A percentile compares a stretch with the other conserved stretches of the same genome.
These are phyloP conservation scores for Alternaria gaisen DNA, from an alignment of 2,329 filamentous ascomycete species.

Conservation along the genomic window DNA sequence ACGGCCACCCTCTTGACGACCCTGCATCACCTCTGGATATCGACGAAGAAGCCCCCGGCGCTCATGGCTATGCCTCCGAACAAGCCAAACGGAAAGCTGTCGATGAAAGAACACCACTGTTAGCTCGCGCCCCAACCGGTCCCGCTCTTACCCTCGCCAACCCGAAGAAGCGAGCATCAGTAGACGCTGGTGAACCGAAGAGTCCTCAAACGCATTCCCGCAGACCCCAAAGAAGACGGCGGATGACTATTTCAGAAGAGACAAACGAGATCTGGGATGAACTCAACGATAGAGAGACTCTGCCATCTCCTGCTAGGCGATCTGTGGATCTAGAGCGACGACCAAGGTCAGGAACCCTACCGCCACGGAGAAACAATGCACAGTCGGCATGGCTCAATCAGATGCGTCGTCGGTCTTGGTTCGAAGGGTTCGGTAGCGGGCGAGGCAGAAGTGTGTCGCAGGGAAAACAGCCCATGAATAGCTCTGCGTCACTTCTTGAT, in stretches of 20 bases:
- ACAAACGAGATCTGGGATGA: slow-evolving; percentile 87
- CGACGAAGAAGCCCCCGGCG: slow-evolving; percentile 41
- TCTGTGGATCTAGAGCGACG: slow-evolving; percentile 44
- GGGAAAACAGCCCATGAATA: slow-evolving; percentile 39
- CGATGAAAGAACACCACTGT: slow-evolving; percentile 49
- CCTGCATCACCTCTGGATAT: slow-evolving; percentile 38
- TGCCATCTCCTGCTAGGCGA: slow-evolving; percentile 40
- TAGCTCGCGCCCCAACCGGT: slow-evolving; percentile 46
- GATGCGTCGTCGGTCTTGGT: slow-evolving; percentile 50
- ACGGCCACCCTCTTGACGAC: slow-evolving; percentile 70
- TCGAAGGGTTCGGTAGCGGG: slow-evolving; percentile 38
- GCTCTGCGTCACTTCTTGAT: slow-evolving; percentile 33
- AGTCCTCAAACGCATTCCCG: slow-evolving; percentile 35
- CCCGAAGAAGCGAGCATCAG: slow-evolving; percentile 37
- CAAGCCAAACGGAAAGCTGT: slow-evolving; percentile 38
- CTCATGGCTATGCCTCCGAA: slow-evolving; percentile 36
- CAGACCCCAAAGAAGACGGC: slow-evolving; percentile 40
- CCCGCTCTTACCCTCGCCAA: slow-evolving; percentile 36
- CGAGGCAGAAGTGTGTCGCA: slow-evolving; percentile 37
- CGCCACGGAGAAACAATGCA: slow-evolving; percentile 38
- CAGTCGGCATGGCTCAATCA: slow-evolving; percentile 46
- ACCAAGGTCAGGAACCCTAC: slow-evolving; percentile 47
- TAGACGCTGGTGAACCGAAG: slow-evolving; percentile 25
- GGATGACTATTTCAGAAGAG: slow-evolving; percentile 68
- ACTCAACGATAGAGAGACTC: slow-evolving; percentile 69